Evolutionary conservation across 371 early-diverging fungal species (phyloP).

Genomic region (Apophysomyces elegans): DNA sequence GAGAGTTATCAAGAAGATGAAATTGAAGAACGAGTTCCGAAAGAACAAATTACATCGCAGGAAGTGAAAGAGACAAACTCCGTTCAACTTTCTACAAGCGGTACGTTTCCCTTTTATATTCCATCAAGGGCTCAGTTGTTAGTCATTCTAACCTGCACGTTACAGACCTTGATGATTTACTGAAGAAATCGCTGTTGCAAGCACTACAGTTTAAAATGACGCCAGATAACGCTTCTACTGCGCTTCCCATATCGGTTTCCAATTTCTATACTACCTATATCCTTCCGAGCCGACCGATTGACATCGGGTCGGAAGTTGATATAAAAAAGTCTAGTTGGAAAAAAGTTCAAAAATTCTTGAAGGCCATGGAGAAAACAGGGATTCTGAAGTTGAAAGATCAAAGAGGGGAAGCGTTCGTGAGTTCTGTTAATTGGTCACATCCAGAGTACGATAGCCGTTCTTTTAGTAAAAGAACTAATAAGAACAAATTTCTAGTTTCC

Average conservation of each 20-base stretch:
- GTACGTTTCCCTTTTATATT: neutral
- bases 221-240: slow-evolving; percentile 39
- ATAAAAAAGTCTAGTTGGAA: slow-evolving; percentile 78
- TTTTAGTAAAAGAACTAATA: slow-evolving; percentile 5
- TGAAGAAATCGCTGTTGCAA: slow-evolving; percentile 65
- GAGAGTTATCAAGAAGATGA: slow-evolving; percentile 36
- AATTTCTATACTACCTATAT: slow-evolving; percentile 68
- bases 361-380: slow-evolving; percentile 68
- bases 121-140: neutral
- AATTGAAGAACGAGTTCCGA: slow-evolving; percentile 13
- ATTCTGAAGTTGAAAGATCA: slow-evolving; percentile 71
- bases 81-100: slow-evolving; percentile 12
- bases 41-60: neutral
- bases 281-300: slow-evolving; percentile 63
- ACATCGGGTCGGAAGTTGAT: slow-evolving; percentile 59
- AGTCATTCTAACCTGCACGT: neutral
- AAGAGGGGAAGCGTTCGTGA: slow-evolving; percentile 64
- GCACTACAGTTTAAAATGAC: slow-evolving; percentile 67
- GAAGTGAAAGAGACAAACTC: neutral
- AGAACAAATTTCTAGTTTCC: slow-evolving; percentile 22
- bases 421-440: slow-evolving; percentile 64
- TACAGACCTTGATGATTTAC: slow-evolving; percentile 53
- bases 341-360: slow-evolving; percentile 75
- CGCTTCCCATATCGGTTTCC: slow-evolving; percentile 68
- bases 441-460: slow-evolving; percentile 20